Evolutionary conservation across 1,284 basidiomycete genomes (phyloP).

Genomic region (Pyrrhoderma lamaoense): DNA sequence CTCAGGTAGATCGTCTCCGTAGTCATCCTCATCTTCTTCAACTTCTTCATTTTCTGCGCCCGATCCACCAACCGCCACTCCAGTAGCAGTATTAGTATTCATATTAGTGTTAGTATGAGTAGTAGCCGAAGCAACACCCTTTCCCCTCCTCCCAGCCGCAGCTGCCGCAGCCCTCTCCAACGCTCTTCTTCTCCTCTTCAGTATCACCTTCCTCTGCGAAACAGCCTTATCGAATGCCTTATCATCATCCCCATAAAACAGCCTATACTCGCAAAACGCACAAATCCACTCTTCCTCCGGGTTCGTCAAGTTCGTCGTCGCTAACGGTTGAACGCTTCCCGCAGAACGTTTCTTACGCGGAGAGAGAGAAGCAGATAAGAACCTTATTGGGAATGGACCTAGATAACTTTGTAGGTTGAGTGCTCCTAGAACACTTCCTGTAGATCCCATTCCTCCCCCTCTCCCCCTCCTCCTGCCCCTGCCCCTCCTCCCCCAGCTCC

Average conservation of each 20-base stretch:
- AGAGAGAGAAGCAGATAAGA: conserved; percentile 61
- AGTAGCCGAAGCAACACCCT: conserved; percentile 13
- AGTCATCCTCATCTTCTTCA: conserved; percentile 25
- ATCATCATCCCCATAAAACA: conserved; percentile 79
- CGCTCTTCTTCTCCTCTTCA: conserved; percentile 66
- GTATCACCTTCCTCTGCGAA: conserved; percentile 69
- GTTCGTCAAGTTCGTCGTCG: conserved; percentile 40
- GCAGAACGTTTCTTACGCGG: conserved; percentile 34
- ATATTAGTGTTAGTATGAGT: too few species aligned
- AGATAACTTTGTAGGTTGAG: conserved; percentile 42
- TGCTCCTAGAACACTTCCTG: not conserved
- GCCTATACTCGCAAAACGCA: conserved; percentile 77
- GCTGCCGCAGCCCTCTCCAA: conserved; percentile 63
- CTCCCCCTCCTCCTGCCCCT: too few species aligned
- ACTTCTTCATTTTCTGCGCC: conserved; percentile 13
- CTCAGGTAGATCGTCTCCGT: conserved; percentile 12
- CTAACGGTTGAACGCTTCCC: conserved; percentile 21
- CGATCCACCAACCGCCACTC: conserved; percentile 25
- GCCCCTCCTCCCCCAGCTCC: too few species aligned
- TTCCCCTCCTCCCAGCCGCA: conserved; percentile 21
- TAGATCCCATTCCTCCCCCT: too few species aligned
- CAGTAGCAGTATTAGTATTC: too few species aligned
- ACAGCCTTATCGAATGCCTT: conserved; percentile 56
- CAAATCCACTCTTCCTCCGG: conserved; percentile 85
- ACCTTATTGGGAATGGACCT: conserved; percentile 53